These are phyloP conservation scores for Penicillium roqueforti DNA, from an alignment of 495 filamentous ascomycete genomes.

Conservation along the genomic window DNA sequence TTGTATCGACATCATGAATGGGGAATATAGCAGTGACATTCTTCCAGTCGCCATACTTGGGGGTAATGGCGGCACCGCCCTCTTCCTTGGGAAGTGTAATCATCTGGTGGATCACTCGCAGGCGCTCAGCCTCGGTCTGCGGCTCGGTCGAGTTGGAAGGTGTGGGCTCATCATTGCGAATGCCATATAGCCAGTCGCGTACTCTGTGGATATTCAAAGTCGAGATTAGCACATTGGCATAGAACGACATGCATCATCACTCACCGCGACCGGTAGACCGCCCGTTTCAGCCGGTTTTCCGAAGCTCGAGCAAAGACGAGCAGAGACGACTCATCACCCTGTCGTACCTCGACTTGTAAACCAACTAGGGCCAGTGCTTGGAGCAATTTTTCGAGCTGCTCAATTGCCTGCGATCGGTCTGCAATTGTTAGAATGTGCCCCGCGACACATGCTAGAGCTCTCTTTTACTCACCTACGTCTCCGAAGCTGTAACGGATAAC, in stretches of 20 bases:
- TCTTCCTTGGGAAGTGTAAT: constrained; percentile 77
- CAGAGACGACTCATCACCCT: constrained; percentile 70
- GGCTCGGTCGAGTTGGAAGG: constrained; percentile 61
- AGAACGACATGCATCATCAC: constrained; percentile 8
- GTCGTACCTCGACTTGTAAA: constrained; percentile 78
- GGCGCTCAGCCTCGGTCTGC: constrained; percentile 79
- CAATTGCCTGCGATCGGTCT: constrained; percentile 66
- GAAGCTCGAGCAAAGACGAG: constrained; percentile 76
- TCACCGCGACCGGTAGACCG: constrained; percentile 66
- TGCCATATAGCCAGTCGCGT: constrained; percentile 93
- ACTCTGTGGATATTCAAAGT: constrained; percentile 50
- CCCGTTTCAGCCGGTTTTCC: constrained; percentile 36
- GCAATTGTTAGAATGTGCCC: constrained; percentile 7
- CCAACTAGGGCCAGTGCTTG: constrained; percentile 67
- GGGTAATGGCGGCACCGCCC: constrained; percentile 87
- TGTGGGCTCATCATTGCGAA: constrained; percentile 73
- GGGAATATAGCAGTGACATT: constrained; percentile 81
- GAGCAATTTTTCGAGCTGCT: constrained; percentile 71
- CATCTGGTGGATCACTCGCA: constrained; percentile 79
- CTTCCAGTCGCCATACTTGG: constrained; percentile 78
- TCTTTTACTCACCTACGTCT: constrained; percentile 48
- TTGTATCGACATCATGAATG: constrained; percentile 82
- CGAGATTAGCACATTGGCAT: constrained; percentile 3
- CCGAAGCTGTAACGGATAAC: constrained; percentile 78
- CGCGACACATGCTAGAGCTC: not conserved